phyloP scores from a whole-genome alignment of 139 green algal species.

The Eudorina sp. region DNA sequence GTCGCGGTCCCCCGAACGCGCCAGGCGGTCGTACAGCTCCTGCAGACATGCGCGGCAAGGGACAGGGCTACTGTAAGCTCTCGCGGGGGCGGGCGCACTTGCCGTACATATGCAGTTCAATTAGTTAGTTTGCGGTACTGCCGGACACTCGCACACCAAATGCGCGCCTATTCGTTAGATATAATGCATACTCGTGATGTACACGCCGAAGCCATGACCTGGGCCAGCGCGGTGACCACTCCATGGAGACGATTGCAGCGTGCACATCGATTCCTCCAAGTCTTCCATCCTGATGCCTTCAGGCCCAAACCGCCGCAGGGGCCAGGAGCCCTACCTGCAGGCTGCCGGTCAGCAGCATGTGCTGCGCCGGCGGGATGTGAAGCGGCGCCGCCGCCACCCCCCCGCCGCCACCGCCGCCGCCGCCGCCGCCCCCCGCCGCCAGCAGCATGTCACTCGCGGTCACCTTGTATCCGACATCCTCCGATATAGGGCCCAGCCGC shows the following conservation, averaged over 20 bases:
- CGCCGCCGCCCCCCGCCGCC: not conserved
- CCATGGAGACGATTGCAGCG: not conserved
- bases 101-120: not conserved
- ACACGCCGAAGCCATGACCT: not conserved
- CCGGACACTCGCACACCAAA: too few species aligned
- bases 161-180: too few species aligned
- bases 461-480: not conserved
- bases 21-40: conserved; percentile 6
- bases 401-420: not conserved
- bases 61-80: not conserved
- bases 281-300: not conserved
- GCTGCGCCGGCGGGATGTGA: conserved; percentile 11
- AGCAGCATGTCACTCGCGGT: conserved; percentile 1
- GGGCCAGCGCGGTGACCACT: not conserved
- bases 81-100: not conserved
- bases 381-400: not conserved
- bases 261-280: not conserved
- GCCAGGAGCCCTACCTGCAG: not conserved
- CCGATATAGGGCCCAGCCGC: not conserved
- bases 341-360: conserved; percentile 34
- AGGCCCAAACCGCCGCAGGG: not conserved
- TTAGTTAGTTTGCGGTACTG: not conserved
- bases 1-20: not conserved
- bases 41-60: not conserved
- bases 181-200: not conserved